These are phyloP conservation scores for Glebionis coronaria DNA, from an alignment of 129 eudicot species.

Conservation along the genomic window DNA sequence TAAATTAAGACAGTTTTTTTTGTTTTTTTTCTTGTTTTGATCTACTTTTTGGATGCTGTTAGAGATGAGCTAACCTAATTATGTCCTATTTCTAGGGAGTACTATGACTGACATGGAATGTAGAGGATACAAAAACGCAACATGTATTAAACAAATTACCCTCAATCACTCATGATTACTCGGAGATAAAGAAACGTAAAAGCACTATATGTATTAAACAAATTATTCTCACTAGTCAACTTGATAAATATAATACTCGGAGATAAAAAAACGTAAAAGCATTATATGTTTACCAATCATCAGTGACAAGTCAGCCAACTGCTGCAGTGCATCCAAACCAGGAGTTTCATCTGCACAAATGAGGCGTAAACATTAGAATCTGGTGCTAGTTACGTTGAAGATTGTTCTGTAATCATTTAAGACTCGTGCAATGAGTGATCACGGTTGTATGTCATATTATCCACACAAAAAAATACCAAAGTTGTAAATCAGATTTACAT, in stretches of 20 bases:
- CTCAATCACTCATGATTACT: not conserved
- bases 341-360: constrained; percentile 42
- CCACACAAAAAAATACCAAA: too few species aligned
- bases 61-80: too few species aligned
- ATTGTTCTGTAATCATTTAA: constrained; percentile 5
- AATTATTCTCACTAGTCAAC: not conserved
- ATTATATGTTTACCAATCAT: constrained; percentile 41
- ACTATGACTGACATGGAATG: too few species aligned
- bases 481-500: too few species aligned
- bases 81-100: too few species aligned
- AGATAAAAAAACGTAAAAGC: constrained; percentile 6
- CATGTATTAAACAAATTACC: too few species aligned
- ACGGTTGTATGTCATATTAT: not conserved
- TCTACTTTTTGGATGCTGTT: too few species aligned
- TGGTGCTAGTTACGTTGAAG: constrained; percentile 3
- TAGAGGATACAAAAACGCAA: too few species aligned
- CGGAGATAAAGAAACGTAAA: not conserved
- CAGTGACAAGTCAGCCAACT: constrained; percentile 53
- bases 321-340: constrained; percentile 52
- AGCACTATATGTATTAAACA: constrained; percentile 6
- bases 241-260: not conserved
- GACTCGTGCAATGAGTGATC: constrained; percentile 12
- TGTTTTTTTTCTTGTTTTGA: not conserved
- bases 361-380: constrained; percentile 5
- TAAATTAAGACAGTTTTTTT: not conserved